phyloP scores from a whole-genome alignment of 1,284 basidiomycete species.

The Tilletiopsis washingtonensis region DNA sequence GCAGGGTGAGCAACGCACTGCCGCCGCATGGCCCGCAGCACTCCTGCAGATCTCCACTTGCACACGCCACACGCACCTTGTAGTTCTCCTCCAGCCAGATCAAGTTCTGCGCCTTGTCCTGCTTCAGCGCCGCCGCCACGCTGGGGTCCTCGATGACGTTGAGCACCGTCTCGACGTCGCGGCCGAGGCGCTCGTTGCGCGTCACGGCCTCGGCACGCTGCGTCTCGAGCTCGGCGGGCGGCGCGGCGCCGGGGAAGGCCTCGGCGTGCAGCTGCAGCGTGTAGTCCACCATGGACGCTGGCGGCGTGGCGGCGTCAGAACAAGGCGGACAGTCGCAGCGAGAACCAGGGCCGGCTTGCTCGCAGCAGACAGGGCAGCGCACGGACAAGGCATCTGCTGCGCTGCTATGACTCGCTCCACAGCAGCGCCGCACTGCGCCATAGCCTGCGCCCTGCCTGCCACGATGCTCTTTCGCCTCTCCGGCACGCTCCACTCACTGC shows the following conservation, averaged over 20 bases:
- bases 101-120: slow-evolving; percentile 95
- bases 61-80: slow-evolving; percentile 56
- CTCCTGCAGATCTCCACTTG: background rate
- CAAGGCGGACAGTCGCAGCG: slow-evolving; percentile 1
- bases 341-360: too few relatives aligned
- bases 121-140: slow-evolving; percentile 67
- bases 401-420: too few relatives aligned
- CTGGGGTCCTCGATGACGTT: slow-evolving; percentile 95
- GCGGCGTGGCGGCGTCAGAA: background rate
- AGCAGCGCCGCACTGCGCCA: too few relatives aligned
- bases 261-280: slow-evolving; percentile 67
- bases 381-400: too few relatives aligned
- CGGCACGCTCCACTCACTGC: slow-evolving; percentile 71
- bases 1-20: background rate
- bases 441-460: slow-evolving; percentile 30
- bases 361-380: too few relatives aligned
- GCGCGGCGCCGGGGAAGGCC: slow-evolving; percentile 59
- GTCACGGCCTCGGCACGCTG: slow-evolving; percentile 62
- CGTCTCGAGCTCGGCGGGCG: slow-evolving; percentile 34
- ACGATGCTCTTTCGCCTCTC: slow-evolving; percentile 6
- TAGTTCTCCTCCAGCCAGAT: slow-evolving; percentile 90
- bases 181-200: slow-evolving; percentile 72
- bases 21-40: background rate
- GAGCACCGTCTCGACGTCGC: slow-evolving; percentile 82
- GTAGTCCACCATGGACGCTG: slow-evolving; percentile 43